Evolutionary conservation across 1,139 yeast genomes (phyloP).

Genomic region (Yamadazyma dushanensis): DNA sequence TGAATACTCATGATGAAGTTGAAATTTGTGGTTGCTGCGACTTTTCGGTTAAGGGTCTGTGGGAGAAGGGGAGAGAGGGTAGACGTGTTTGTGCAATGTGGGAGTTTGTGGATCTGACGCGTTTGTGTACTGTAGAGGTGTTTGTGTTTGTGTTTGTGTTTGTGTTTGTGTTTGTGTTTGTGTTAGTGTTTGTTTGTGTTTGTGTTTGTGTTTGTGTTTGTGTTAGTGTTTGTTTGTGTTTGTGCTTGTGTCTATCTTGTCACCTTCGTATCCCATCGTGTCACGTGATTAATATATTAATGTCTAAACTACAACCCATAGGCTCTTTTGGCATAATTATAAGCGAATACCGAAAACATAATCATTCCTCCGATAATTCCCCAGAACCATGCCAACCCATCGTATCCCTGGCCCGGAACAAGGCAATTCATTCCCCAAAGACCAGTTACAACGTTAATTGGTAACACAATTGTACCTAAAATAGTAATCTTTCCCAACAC

Average conservation of each 20-base stretch:
- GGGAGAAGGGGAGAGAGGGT: not conserved
- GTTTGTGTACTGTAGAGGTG: too few species aligned
- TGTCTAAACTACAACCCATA: constrained; percentile 43
- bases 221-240: too few species aligned
- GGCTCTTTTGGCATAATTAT: constrained; percentile 42
- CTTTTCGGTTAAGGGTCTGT: not conserved
- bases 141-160: too few species aligned
- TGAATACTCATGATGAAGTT: constrained; percentile 42
- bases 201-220: too few species aligned
- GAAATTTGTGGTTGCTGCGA: constrained; percentile 1
- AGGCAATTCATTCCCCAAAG: constrained; percentile 98
- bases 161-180: too few species aligned
- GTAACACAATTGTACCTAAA: constrained; percentile 90
- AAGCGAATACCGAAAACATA: constrained; percentile 40
- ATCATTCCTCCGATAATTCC: constrained; percentile 34
- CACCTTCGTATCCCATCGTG: too few species aligned
- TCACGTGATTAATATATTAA: too few species aligned
- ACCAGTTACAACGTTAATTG: constrained; percentile 93
- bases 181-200: too few species aligned
- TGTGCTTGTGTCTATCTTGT: too few species aligned
- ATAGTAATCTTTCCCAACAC: constrained; percentile 92
- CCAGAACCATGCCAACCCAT: constrained; percentile 80
- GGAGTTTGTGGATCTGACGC: too few species aligned
- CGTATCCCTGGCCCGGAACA: constrained; percentile 87
- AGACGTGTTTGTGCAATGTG: too few species aligned